A percentile compares a stretch with the other conserved stretches of the same genome.
phyloP scores from a whole-genome alignment of 2,329 filamentous ascomycete species.

The Beauveria sp. region DNA sequence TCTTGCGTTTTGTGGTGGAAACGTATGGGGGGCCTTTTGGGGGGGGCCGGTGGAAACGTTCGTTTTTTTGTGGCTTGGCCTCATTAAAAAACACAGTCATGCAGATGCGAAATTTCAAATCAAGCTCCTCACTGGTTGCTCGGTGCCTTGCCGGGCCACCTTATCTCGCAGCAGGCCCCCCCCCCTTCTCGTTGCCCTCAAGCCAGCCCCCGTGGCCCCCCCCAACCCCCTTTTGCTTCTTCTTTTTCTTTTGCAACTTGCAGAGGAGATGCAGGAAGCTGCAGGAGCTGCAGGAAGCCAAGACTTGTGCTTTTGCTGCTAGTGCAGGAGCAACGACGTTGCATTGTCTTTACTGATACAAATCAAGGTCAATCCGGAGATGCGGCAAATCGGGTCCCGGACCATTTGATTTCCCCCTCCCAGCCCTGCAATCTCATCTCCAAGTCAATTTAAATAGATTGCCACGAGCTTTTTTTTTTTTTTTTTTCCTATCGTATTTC shows the following conservation, averaged over 20 bases:
- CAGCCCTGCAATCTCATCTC: slow-evolving; percentile 7
- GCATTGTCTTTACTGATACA: not conserved
- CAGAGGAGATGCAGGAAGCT: too few relatives aligned
- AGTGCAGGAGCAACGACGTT: not conserved
- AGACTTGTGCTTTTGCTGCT: not conserved
- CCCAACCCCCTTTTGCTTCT: not conserved
- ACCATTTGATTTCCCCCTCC: not conserved
- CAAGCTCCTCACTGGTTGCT: not conserved
- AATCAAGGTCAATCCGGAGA: slow-evolving; percentile 5
- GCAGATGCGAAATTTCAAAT: not conserved
- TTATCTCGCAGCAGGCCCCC: not conserved
- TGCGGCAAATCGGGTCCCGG: slow-evolving; percentile 7
- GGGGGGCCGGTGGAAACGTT: not conserved
- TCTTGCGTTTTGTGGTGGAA: slow-evolving; percentile 1
- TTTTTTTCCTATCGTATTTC: not conserved
- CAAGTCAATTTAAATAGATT: not conserved
- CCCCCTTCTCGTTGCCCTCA: not conserved
- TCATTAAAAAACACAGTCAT: not conserved
- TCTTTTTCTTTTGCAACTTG: not conserved
- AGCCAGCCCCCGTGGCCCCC: too few relatives aligned
- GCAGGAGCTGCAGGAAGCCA: not conserved
- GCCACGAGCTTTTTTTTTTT: not conserved
- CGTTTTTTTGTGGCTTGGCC: not conserved
- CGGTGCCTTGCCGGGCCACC: not conserved
- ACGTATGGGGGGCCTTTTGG: not conserved